These are phyloP conservation scores for Mycena polygramma DNA, from an alignment of 768 basidiomycete species.

Conservation along the genomic window DNA sequence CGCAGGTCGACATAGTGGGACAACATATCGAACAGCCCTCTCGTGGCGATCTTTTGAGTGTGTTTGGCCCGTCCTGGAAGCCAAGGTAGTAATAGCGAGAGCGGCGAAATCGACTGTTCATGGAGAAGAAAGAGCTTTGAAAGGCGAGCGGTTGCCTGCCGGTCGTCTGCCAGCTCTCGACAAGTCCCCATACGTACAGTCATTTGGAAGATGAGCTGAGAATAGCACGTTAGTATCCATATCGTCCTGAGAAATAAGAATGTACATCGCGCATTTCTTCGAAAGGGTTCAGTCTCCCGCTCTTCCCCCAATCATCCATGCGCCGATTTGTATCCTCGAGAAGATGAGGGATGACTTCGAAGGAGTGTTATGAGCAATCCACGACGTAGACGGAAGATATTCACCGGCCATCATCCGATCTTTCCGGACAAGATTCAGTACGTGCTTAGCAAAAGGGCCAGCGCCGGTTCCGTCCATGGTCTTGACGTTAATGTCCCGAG, in stretches of 20 bases:
- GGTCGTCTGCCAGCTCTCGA: conserved; percentile 48
- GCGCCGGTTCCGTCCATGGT: conserved; percentile 3
- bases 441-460: conserved; percentile 14
- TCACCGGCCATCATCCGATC: conserved; percentile 24
- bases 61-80: conserved; percentile 49
- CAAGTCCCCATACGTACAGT: conserved; percentile 53
- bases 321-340: conserved; percentile 42
- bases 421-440: conserved; percentile 24
- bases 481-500: conserved; percentile 39
- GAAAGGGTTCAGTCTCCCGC: conserved; percentile 44
- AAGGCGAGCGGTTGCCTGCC: conserved; percentile 39
- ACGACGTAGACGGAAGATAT: not conserved
- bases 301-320: conserved; percentile 42
- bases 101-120: conserved; percentile 52
- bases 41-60: conserved; percentile 47
- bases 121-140: conserved; percentile 47
- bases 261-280: conserved; percentile 42
- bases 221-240: not conserved
- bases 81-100: conserved; percentile 50
- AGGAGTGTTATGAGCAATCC: not conserved
- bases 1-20: conserved; percentile 45
- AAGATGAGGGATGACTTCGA: conserved; percentile 40
- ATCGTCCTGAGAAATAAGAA: not conserved
- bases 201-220: conserved; percentile 49
- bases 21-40: conserved; percentile 45